Evolutionary conservation across 805 yeast genomes (phyloP).

Genomic region (Hanseniaspora mollemarum): DNA sequence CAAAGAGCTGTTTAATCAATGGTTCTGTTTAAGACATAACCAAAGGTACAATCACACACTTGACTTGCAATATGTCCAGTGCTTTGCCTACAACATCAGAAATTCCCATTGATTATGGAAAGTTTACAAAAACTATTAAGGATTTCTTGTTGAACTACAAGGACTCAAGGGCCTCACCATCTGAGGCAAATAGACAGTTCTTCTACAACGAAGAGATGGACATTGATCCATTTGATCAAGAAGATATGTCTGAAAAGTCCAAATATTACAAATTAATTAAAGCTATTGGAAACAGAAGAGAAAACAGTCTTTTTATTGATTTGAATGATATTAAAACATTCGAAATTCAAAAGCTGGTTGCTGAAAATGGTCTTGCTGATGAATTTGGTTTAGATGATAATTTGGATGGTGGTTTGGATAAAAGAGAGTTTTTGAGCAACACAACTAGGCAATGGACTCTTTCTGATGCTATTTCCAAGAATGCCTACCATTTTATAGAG

Average conservation of each 20-base stretch:
- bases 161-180: slow-evolving; percentile 20
- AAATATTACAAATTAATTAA: slow-evolving; percentile 71
- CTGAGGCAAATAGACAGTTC: background rate
- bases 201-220: slow-evolving; percentile 23
- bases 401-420: slow-evolving; percentile 19
- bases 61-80: slow-evolving; percentile 15
- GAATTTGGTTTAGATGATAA: slow-evolving; percentile 20
- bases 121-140: slow-evolving; percentile 44
- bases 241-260: slow-evolving; percentile 33
- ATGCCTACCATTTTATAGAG: slow-evolving; percentile 71
- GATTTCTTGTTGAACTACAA: slow-evolving; percentile 63
- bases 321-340: slow-evolving; percentile 71
- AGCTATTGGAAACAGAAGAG: slow-evolving; percentile 72
- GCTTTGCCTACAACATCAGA: slow-evolving; percentile 49
- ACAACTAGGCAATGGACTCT: slow-evolving; percentile 23
- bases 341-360: slow-evolving; percentile 39
- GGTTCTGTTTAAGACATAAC: background rate
- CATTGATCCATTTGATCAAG: slow-evolving; percentile 27
- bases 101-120: slow-evolving; percentile 61
- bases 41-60: no score
- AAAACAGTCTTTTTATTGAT: slow-evolving; percentile 56
- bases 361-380: slow-evolving; percentile 25
- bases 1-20: background rate
- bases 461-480: slow-evolving; percentile 51
- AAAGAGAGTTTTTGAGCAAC: background rate